Conservation (phyloP, 2,329 filamentous ascomycete genomes). For the Colletotrichum lentis region DNA sequence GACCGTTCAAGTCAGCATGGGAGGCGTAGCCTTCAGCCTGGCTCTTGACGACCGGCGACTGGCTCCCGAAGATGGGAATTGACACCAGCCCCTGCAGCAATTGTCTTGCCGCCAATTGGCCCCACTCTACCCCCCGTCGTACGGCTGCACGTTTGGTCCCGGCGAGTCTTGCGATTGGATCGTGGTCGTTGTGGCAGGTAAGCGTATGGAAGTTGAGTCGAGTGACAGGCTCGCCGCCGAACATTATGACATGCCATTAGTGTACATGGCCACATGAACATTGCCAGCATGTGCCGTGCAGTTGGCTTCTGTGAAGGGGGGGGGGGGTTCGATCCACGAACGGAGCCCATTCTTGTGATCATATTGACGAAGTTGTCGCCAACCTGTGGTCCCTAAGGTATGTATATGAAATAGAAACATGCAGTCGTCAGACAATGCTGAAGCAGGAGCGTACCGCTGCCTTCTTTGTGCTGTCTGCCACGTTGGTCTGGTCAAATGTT, state of each 20-base stretch:
- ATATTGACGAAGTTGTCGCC: constrained; percentile 14
- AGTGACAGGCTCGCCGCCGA: not conserved
- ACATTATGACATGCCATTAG: constrained; percentile 6
- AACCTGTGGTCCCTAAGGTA: constrained; percentile 1
- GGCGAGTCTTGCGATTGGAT: constrained; percentile 31
- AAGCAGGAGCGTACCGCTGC: not conserved
- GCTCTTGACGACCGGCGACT: constrained; percentile 5
- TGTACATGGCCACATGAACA: not conserved
- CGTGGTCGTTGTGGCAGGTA: constrained; percentile 23
- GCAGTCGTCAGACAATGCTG: not conserved
- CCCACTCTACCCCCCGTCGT: not conserved
- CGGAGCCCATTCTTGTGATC: not conserved
- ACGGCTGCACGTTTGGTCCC: constrained; percentile 13
- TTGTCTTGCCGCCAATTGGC: not conserved
- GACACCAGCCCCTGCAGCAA: constrained; percentile 13
- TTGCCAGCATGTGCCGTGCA: not conserved
- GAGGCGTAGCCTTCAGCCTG: not conserved
- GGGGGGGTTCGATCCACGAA: not conserved
- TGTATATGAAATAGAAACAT: not conserved
- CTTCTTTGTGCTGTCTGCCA: not conserved
- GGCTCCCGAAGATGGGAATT: constrained; percentile 9
- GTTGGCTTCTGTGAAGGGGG: not conserved
- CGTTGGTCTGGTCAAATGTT: constrained; percentile 14
- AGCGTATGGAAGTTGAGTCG: constrained; percentile 18
- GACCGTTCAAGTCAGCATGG: constrained; percentile 9